These are phyloP conservation scores for Alternaria conjuncta DNA, from an alignment of 2,329 filamentous ascomycete species.

Conservation along the genomic window DNA sequence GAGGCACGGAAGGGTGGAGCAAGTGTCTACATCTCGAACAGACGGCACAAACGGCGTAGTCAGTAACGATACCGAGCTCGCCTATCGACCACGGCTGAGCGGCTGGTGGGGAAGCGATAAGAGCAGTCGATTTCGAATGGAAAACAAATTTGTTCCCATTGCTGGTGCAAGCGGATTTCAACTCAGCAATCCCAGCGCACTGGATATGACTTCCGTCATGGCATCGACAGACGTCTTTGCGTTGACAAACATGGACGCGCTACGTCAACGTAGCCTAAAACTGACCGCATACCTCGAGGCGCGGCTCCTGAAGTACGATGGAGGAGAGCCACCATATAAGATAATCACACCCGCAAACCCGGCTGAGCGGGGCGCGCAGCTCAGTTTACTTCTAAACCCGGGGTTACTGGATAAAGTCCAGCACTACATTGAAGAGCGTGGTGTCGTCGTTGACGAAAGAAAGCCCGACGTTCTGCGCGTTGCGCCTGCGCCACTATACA, in stretches of 20 bases:
- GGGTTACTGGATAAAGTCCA: slow-evolving; percentile 75
- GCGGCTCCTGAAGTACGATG: slow-evolving; percentile 32
- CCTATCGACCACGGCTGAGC: slow-evolving; percentile 70
- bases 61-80: slow-evolving; percentile 41
- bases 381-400: slow-evolving; percentile 73
- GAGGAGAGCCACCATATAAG: slow-evolving; percentile 47
- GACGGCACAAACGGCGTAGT: slow-evolving; percentile 32
- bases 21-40: slow-evolving; percentile 1
- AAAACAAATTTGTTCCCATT: slow-evolving; percentile 78
- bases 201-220: slow-evolving; percentile 77
- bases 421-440: slow-evolving; percentile 67
- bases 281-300: slow-evolving; percentile 79
- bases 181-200: slow-evolving; percentile 80
- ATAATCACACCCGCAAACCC: slow-evolving; percentile 74
- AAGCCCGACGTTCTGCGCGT: slow-evolving; percentile 85
- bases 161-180: slow-evolving; percentile 82
- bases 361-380: slow-evolving; percentile 74
- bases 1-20: slow-evolving; percentile 66
- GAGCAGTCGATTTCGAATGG: slow-evolving; percentile 79
- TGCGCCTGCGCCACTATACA: slow-evolving; percentile 84
- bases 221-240: slow-evolving; percentile 77
- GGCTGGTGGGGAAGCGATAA: slow-evolving; percentile 92
- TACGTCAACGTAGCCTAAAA: slow-evolving; percentile 74
- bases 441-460: slow-evolving; percentile 81
- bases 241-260: slow-evolving; percentile 70